phyloP scores from a whole-genome alignment of 164 flowering plant species.

The Amborella trichopoda region DNA sequence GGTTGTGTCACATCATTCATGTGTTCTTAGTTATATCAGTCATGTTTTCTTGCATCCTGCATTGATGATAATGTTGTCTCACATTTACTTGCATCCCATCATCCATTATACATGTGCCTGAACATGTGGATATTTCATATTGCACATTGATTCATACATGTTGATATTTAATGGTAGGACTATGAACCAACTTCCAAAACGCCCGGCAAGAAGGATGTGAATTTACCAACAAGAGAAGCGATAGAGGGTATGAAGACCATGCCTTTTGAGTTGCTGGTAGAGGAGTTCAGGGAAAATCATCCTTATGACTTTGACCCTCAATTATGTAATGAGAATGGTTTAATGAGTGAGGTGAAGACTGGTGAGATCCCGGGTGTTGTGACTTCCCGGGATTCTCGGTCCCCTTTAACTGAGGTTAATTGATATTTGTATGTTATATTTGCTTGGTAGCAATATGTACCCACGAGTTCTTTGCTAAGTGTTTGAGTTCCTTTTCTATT shows the following conservation, averaged over 20 bases:
- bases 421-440: no score
- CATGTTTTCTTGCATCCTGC: neutral
- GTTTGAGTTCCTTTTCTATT: no score
- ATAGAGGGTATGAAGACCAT: slow-evolving; percentile 68
- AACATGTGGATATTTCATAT: neutral
- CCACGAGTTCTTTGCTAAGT: no score
- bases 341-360: no score
- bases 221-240: slow-evolving; percentile 57
- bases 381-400: no score
- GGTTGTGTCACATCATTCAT: neutral
- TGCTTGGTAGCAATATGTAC: no score
- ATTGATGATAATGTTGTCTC: neutral
- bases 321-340: no score
- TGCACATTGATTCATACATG: neutral
- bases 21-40: neutral
- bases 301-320: no score
- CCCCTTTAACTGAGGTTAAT: no score
- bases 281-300: slow-evolving; percentile 82
- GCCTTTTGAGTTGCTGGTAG: slow-evolving; percentile 73
- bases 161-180: slow-evolving; percentile 28
- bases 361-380: no score
- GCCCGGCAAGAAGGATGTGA: slow-evolving; percentile 49
- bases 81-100: neutral
- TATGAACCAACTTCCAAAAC: slow-evolving; percentile 87
- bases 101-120: neutral